phyloP scores from a whole-genome alignment of 495 filamentous ascomycete genomes.

The Pyrenula massariospora region DNA sequence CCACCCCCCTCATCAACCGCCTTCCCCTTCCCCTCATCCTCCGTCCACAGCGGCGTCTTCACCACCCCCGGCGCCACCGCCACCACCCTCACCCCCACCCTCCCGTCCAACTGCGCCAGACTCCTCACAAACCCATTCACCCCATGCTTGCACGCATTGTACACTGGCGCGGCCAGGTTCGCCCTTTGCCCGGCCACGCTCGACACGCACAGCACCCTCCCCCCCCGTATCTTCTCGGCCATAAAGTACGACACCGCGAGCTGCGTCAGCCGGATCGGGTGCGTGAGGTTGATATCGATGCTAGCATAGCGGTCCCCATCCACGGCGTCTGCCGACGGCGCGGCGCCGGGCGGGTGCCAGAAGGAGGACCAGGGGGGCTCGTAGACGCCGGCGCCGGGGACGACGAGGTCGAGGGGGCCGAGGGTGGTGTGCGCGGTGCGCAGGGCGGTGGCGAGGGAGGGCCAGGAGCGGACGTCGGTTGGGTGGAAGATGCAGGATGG shows the following conservation, averaged over 20 bases:
- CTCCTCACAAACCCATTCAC: conserved; percentile 49
- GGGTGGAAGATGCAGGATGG: conserved; percentile 45
- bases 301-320: conserved; percentile 37
- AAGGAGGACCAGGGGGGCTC: conserved; percentile 58
- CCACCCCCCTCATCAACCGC: conserved; percentile 27
- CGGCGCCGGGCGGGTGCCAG: conserved; percentile 48
- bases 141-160: conserved; percentile 51
- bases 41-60: conserved; percentile 58
- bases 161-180: conserved; percentile 39
- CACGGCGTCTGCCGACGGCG: conserved; percentile 34
- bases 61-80: conserved; percentile 57
- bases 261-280: conserved; percentile 57
- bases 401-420: conserved; percentile 50
- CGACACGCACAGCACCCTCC: conserved; percentile 48
- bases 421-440: conserved; percentile 40
- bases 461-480: conserved; percentile 53
- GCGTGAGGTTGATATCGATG: conserved; percentile 57
- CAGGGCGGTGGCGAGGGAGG: conserved; percentile 46
- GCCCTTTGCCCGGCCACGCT: conserved; percentile 50
- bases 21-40: conserved; percentile 53
- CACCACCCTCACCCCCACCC: conserved; percentile 48
- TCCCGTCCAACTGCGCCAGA: conserved; percentile 35
- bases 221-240: conserved; percentile 12
- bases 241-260: conserved; percentile 51
- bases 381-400: conserved; percentile 57